These are phyloP conservation scores for Colletotrichum sp. DNA, from an alignment of 2,329 filamentous ascomycete species.

Conservation along the genomic window DNA sequence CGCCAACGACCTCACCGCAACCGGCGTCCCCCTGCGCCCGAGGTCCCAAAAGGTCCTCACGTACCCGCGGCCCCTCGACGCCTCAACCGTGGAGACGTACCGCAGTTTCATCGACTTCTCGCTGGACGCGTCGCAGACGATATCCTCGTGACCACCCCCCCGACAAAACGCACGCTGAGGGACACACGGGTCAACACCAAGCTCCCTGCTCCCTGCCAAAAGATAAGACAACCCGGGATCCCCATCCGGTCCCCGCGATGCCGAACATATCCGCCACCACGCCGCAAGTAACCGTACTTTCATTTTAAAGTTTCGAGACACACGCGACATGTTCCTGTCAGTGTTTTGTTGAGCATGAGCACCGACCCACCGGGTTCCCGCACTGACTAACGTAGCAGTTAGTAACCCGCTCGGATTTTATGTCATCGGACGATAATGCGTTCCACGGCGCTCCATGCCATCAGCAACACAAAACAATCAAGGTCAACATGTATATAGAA, in stretches of 20 bases:
- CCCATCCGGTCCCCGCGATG: not conserved
- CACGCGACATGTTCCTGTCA: not conserved
- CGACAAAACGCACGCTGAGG: not conserved
- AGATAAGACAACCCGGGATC: not conserved
- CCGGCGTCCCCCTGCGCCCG: conserved; percentile 30
- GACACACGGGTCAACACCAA: not conserved
- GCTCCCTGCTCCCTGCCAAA: not conserved
- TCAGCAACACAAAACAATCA: not conserved
- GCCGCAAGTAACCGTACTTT: conserved; percentile 1
- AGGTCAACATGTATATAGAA: not conserved
- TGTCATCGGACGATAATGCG: not conserved
- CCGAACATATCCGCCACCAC: not conserved
- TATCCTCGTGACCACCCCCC: conserved; percentile 1
- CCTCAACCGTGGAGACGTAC: conserved; percentile 33
- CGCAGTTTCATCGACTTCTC: conserved; percentile 38
- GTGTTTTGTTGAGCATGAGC: conserved; percentile 5
- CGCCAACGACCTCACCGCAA: conserved; percentile 28
- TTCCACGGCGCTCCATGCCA: not conserved
- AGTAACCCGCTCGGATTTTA: conserved; percentile 10
- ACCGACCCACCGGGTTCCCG: conserved; percentile 11
- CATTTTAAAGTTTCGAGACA: not conserved
- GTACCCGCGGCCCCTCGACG: conserved; percentile 30
- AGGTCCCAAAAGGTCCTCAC: conserved; percentile 30
- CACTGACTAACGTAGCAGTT: conserved; percentile 19
- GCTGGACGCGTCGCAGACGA: conserved; percentile 28